These are phyloP conservation scores for Morella rubra DNA, from an alignment of 306 rosid genomes.

Conservation along the genomic window DNA sequence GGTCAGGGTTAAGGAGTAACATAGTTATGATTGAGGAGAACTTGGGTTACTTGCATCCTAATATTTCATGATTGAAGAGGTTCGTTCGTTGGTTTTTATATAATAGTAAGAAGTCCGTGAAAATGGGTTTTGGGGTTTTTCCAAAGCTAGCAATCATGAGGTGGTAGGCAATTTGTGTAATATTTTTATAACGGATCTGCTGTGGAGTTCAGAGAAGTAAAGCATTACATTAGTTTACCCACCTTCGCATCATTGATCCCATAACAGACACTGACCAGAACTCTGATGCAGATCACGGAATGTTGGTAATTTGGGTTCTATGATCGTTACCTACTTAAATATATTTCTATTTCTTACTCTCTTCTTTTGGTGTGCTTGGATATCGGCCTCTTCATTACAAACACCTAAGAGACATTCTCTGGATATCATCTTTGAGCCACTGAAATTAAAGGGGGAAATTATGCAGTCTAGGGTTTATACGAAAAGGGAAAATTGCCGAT, in stretches of 20 bases:
- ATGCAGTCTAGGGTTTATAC: no score
- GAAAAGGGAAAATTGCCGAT: no score
- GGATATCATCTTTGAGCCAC: no score
- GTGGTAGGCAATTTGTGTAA: neutral
- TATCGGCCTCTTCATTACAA: no score
- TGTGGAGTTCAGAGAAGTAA: neutral
- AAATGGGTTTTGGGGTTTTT: conserved; percentile 3
- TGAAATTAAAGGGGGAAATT: no score
- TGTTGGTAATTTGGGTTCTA: neutral
- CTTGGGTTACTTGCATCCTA: conserved; percentile 27
- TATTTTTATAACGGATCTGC: neutral
- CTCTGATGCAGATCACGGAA: neutral
- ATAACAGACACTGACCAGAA: neutral
- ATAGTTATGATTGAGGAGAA: neutral
- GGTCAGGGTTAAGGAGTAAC: neutral
- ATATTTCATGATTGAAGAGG: conserved; percentile 29
- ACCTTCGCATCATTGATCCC: neutral
- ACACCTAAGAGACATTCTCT: no score
- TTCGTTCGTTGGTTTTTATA: conserved; percentile 19
- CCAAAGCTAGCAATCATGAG: neutral
- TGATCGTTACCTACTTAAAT: neutral
- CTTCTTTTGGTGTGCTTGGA: no score
- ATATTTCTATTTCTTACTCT: no score
- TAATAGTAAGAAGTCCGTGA: conserved; percentile 7
- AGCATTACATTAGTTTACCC: neutral